Base-by-base conservation (phyloP, 805 yeast genomes). In the Clavispora santaluciae region DNA sequence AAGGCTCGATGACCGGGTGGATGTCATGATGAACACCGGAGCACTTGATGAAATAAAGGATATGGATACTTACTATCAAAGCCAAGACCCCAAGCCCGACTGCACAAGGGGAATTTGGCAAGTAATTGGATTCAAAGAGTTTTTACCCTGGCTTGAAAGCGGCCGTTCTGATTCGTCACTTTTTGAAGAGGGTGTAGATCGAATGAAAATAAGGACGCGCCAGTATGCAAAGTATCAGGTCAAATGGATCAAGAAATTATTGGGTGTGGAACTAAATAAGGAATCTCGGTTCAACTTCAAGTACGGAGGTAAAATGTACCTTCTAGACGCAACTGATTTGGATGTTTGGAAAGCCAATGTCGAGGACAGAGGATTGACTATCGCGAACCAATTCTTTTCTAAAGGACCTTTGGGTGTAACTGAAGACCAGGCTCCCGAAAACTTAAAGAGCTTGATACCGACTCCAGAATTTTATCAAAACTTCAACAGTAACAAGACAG, bases 101-200 rank as follows among this genome's bases (percentile, higher is more conserved):
- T 63, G 78, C 42, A 83, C 84, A 40, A 68, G 74, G 43, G 98
- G 98, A 2, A 75, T 91, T 0, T 89, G 89, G 89, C 98, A 93
- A 63, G 96, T 86, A 1, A 86, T 91, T 54, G 98, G 98, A 1
- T 93, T 86, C 62, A 86, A 87, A 57, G 96, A 88, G 55, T 88
- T 88, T 55, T 55, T 86, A 26, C 91, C 95, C 1, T 87, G 85
- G 84, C 51, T 79, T 18, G 57, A 58, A 41, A 11, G 33, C 31
- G 40, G 41, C 34, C 33, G 54, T 48, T 31, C 29, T 20, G 34
- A 45, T 30, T 16, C 34, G 8, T 45, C 46, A 13, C 51, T 33
- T 12, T 72, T 74, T 39, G 56, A 56, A 4, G 66, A 63, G 3
- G 79, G 91, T 8, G 64, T 82, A 3, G 83, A 78, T 10, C 70